Percentiles rank a stretch among this genome's conserved stretches.
phyloP scores from a whole-genome alignment of 2,329 filamentous ascomycete genomes.

The Fusarium fracticaudum region DNA sequence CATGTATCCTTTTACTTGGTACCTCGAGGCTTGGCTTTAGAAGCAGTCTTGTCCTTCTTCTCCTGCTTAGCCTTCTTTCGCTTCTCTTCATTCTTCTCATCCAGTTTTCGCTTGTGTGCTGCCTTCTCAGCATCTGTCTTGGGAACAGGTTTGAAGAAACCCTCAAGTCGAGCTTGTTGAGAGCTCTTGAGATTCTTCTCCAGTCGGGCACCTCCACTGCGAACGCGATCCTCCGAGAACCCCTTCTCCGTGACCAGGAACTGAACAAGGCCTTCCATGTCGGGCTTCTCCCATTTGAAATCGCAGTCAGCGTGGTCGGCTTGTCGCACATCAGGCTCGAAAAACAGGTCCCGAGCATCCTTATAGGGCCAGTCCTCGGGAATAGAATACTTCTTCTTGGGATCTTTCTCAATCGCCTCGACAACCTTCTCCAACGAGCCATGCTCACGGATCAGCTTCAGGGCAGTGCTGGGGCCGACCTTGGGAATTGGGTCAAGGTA shows the following conservation, averaged over 20 bases:
- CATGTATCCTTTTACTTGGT: constrained; percentile 43
- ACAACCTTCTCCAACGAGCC: constrained; percentile 88
- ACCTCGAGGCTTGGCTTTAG: constrained; percentile 85
- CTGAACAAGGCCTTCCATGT: constrained; percentile 87
- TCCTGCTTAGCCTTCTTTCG: constrained; percentile 96
- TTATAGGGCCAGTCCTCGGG: constrained; percentile 97
- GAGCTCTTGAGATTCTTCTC: constrained; percentile 91
- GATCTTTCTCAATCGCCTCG: constrained; percentile 78
- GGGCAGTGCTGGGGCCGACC: constrained; percentile 87
- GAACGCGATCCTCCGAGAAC: constrained; percentile 94
- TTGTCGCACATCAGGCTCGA: constrained; percentile 85
- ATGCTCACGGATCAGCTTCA: constrained; percentile 94
- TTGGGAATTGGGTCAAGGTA: constrained; percentile 98
- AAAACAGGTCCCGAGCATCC: constrained; percentile 91
- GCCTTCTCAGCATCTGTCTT: constrained; percentile 90
- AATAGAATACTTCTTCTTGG: constrained; percentile 81
- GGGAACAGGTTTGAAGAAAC: constrained; percentile 94
- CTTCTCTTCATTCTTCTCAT: constrained; percentile 89
- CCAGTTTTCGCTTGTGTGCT: constrained; percentile 88
- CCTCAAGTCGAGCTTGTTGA: constrained; percentile 91
- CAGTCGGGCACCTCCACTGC: constrained; percentile 78
- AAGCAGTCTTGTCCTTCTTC: constrained; percentile 93
- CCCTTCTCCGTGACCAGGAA: constrained; percentile 95
- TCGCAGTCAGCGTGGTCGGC: constrained; percentile 90
- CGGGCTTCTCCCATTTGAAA: constrained; percentile 97